These are phyloP conservation scores for Fusarium sp. DNA, from an alignment of 2,329 filamentous ascomycete species.

Conservation along the genomic window DNA sequence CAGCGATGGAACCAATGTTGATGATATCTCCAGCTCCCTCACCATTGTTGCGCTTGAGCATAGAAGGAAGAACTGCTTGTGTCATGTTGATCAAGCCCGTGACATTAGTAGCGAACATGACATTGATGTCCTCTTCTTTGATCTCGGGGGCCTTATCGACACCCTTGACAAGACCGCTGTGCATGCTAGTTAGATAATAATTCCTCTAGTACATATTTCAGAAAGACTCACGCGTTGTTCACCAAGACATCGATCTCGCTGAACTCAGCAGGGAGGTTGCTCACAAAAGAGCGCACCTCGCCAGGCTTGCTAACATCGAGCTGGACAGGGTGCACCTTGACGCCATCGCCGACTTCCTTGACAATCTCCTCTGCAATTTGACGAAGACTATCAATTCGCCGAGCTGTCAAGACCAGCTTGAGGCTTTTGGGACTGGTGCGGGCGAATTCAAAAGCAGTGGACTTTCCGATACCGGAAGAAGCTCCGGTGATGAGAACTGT, in stretches of 20 bases:
- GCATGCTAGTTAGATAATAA: background rate
- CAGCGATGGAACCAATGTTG: slow-evolving; percentile 91
- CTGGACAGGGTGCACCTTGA: slow-evolving; percentile 84
- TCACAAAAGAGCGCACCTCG: slow-evolving; percentile 80
- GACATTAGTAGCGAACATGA: slow-evolving; percentile 95
- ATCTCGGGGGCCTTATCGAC: slow-evolving; percentile 89
- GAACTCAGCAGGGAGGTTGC: slow-evolving; percentile 81
- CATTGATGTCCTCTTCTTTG: slow-evolving; percentile 81
- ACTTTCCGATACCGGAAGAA: slow-evolving; percentile 88
- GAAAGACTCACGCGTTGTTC: slow-evolving; percentile 85
- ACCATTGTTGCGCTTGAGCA: slow-evolving; percentile 79
- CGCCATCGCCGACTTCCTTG: slow-evolving; percentile 80
- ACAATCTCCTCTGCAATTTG: slow-evolving; percentile 82
- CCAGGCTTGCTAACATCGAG: slow-evolving; percentile 87
- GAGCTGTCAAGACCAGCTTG: slow-evolving; percentile 87
- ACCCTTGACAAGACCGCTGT: slow-evolving; percentile 87
- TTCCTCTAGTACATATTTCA: fast-evolving
- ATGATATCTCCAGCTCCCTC: slow-evolving; percentile 88
- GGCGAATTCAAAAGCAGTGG: slow-evolving; percentile 89
- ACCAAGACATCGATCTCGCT: slow-evolving; percentile 87
- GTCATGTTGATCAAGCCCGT: slow-evolving; percentile 97
- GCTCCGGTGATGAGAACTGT: slow-evolving; percentile 93
- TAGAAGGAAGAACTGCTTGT: slow-evolving; percentile 85
- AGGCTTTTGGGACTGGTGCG: slow-evolving; percentile 82
- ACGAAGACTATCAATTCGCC: slow-evolving; percentile 82